Conservation (phyloP, 176 grass and related monocot species). For the Olyra latifolia region DNA sequence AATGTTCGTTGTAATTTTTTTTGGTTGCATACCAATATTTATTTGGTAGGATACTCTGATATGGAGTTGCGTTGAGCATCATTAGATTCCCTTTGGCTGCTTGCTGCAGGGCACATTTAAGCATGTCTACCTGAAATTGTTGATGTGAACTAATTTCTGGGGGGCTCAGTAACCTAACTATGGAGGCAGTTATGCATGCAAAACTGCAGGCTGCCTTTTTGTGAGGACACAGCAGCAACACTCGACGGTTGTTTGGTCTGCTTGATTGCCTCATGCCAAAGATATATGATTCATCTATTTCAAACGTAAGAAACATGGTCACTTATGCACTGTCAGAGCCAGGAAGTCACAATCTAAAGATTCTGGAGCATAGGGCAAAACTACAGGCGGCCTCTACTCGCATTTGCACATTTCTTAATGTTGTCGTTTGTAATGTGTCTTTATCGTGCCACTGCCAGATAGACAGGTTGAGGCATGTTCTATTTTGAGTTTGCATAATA, state of each 20-base stretch:
- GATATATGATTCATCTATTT: not conserved
- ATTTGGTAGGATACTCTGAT: slow-evolving; percentile 7
- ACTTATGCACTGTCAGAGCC: not conserved
- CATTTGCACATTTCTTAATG: not conserved
- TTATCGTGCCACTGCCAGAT: slow-evolving; percentile 9
- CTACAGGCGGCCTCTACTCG: not conserved
- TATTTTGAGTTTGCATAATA: not conserved
- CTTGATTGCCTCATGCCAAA: not conserved
- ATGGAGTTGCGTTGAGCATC: slow-evolving; percentile 8
- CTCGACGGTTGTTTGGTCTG: not conserved
- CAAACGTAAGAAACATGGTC: not conserved
- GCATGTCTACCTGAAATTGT: slow-evolving; percentile 34
- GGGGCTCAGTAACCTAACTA: slow-evolving; percentile 12
- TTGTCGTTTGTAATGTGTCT: slow-evolving; percentile 24
- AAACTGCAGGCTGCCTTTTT: not conserved
- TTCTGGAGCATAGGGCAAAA: slow-evolving; percentile 24
- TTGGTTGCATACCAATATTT: not conserved
- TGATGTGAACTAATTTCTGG: slow-evolving; percentile 19
- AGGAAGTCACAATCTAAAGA: slow-evolving; percentile 6
- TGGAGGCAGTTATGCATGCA: slow-evolving; percentile 23
- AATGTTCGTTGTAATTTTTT: not conserved
- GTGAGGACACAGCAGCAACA: not conserved
- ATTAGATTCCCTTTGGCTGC: slow-evolving; percentile 22
- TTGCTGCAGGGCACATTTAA: slow-evolving; percentile 45
- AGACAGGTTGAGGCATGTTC: not conserved